These are phyloP conservation scores for Lactarius indigo DNA, from an alignment of 768 basidiomycete species.

Conservation along the genomic window DNA sequence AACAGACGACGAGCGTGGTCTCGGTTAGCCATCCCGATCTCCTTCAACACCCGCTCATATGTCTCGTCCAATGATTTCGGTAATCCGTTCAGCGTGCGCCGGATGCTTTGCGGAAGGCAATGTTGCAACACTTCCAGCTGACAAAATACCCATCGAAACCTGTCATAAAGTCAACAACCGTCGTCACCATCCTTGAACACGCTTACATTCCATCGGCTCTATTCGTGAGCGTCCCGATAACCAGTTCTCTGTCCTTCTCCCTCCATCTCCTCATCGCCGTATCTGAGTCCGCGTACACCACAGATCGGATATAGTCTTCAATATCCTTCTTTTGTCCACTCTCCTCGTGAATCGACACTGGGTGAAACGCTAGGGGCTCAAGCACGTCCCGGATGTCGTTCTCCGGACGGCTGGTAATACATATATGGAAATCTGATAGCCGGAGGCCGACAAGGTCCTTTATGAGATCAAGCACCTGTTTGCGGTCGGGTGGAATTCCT, in stretches of 20 bases:
- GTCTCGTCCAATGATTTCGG: not conserved
- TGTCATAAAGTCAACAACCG: not conserved
- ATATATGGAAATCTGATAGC: not conserved
- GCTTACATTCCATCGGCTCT: not conserved
- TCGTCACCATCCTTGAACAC: not conserved
- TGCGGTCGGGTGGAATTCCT: not conserved
- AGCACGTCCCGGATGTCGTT: too few species aligned
- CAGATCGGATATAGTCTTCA: too few species aligned
- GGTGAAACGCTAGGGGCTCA: too few species aligned
- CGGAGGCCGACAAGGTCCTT: not conserved
- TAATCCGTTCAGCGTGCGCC: not conserved
- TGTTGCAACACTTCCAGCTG: not conserved
- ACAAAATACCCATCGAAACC: not conserved
- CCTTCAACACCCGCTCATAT: not conserved
- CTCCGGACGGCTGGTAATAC: not conserved
- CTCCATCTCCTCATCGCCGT: too few species aligned
- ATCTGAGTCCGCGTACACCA: too few species aligned
- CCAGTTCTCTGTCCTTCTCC: too few species aligned
- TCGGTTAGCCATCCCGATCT: not conserved
- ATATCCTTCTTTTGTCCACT: too few species aligned
- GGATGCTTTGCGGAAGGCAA: not conserved
- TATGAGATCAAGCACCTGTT: not conserved
- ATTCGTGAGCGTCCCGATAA: not conserved
- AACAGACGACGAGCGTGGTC: not conserved
- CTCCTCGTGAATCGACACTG: too few species aligned